phyloP scores from a whole-genome alignment of 306 rosid genomes.

The Adenanthera pavonina region DNA sequence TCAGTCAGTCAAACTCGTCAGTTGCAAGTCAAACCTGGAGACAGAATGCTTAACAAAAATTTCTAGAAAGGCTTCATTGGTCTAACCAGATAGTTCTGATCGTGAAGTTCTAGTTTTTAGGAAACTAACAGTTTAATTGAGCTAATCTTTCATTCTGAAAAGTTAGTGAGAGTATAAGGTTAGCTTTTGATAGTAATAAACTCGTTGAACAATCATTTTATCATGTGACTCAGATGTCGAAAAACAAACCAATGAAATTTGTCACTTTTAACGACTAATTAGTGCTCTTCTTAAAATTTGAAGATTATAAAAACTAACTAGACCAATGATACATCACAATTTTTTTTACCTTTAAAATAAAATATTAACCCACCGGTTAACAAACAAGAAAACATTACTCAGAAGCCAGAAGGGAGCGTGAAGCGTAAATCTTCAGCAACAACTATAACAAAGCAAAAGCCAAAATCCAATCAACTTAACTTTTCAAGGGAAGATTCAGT shows the following conservation, averaged over 20 bases:
- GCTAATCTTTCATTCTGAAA: background rate
- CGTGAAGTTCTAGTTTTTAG: background rate
- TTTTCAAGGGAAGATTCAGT: slow-evolving; percentile 85
- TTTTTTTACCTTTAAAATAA: background rate
- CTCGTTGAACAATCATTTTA: background rate
- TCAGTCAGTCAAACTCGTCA: background rate
- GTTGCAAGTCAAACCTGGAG: background rate
- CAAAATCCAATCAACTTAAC: slow-evolving; percentile 46
- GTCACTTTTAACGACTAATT: no score
- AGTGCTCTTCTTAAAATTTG: no score
- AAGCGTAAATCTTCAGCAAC: background rate
- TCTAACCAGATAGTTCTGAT: background rate
- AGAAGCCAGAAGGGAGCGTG: background rate
- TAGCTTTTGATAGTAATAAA: background rate
- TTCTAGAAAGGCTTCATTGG: background rate
- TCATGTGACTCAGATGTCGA: background rate
- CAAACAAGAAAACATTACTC: background rate
- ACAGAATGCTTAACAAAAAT: background rate
- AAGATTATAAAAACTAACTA: no score
- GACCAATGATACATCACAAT: no score
- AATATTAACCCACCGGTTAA: background rate
- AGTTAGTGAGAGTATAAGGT: background rate
- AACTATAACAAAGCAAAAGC: background rate
- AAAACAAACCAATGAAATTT: background rate
- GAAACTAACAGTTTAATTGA: background rate